Evolutionary conservation across 192 early-diverging fungal genomes (phyloP).

Genomic region (Linnemannia elongata): DNA sequence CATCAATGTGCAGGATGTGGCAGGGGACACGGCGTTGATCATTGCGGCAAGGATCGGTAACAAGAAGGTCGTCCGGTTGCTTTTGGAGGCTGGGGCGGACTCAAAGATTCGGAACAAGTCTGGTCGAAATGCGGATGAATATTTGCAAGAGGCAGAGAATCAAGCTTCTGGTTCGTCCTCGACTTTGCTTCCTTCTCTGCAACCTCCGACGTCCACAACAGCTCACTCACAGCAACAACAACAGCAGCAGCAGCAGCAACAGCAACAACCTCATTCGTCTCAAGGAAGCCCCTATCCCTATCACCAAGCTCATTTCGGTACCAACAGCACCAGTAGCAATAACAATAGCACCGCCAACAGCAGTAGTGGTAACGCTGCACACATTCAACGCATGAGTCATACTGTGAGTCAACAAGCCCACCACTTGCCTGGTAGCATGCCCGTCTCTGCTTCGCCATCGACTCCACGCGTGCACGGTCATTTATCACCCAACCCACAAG

Average conservation of each 20-base stretch:
- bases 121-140: constrained; percentile 78
- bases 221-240: constrained; percentile 6
- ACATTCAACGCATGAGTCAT: constrained; percentile 12
- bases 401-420: constrained; percentile 21
- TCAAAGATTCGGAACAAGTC: constrained; percentile 73
- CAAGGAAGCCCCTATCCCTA: background rate
- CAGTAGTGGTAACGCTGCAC: background rate
- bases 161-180: constrained; percentile 17
- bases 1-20: constrained; percentile 82
- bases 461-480: constrained; percentile 17
- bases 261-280: constrained; percentile 1
- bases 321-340: background rate
- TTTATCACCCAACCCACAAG: constrained; percentile 14
- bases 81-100: constrained; percentile 75
- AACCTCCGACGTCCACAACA: background rate
- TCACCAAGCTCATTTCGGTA: background rate
- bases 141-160: constrained; percentile 53
- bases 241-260: background rate
- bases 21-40: constrained; percentile 84
- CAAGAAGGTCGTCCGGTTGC: constrained; percentile 68
- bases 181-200: constrained; percentile 6
- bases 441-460: constrained; percentile 16
- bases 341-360: background rate
- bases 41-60: constrained; percentile 74
- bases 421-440: constrained; percentile 9